Base-by-base conservation (phyloP, 768 basidiomycete genomes). In the Heimioporus sp. region DNA sequence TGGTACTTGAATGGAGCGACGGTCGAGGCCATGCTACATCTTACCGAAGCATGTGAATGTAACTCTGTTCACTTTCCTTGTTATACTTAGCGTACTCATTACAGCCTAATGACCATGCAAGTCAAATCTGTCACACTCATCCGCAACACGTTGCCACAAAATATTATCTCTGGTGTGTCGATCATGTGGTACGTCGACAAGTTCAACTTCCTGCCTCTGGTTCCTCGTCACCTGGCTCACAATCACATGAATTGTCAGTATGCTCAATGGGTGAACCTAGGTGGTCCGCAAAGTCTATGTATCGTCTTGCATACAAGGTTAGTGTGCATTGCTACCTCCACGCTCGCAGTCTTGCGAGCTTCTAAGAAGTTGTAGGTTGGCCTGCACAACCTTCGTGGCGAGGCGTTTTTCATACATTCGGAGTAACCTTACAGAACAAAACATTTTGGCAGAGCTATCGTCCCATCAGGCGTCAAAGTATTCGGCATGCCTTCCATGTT, bases 261-360 rank as follows among this genome's bases (percentile, higher is more conserved):
- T 51, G 39, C 39, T 24, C 48, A 15, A n/a, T 49, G 0, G 63
- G 61, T 17, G 37, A 32, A 15, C 48, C 52, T 3, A 49, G 31
- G 9, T 76, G 73, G 51, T 77, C 75, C 6, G 71, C 75, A 0
- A 77, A 77, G 48, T 77, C 76, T 0, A 76, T 76, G 71, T 77
- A 74, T 52, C 70, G 76, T 32, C 60, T 77, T 0, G 74, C 76
- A 0, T 56, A 56, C 43, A 75, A 76, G 65, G 75, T 72, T 45
- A 10, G 59, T 49, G 11, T 37, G 3, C 10, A 0, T 10, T 0
- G 13, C 16, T 32, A 15, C 3, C 24, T 21, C 37, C 2, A 5
- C 17, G 13, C 10, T 0, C 2, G 35, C 19, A 9, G 6, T 17
- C 39, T 1, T 11, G 11, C 10, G 12, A 10, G 28, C 9, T 11